phyloP scores from a whole-genome alignment of 106 monocot species.

The Triglochin maritima region DNA sequence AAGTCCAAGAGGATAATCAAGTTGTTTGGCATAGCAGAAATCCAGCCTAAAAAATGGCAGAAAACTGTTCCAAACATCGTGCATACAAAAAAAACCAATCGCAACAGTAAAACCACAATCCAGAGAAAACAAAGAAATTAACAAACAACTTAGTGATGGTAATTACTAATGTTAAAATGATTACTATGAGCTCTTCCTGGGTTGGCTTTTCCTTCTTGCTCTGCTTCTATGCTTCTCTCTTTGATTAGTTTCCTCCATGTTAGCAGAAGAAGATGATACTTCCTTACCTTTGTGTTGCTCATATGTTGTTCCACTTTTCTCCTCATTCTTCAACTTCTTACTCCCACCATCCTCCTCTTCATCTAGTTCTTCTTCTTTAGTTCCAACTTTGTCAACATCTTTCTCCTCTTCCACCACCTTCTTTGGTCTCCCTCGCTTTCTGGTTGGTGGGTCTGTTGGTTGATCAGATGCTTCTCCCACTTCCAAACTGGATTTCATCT shows the following conservation, averaged over 20 bases:
- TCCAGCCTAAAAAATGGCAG: too few relatives aligned
- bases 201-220: slow-evolving; percentile 10
- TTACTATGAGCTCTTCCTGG: slow-evolving; percentile 9
- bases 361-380: not conserved
- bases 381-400: not conserved
- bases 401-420: not conserved
- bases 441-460: not conserved
- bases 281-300: not conserved
- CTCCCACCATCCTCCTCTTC: not conserved
- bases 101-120: too few relatives aligned
- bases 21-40: too few relatives aligned
- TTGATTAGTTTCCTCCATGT: not conserved
- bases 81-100: too few relatives aligned
- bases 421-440: slow-evolving; percentile 7
- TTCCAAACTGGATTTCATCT: not conserved
- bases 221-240: slow-evolving; percentile 9
- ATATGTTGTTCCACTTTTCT: not conserved
- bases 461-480: not conserved
- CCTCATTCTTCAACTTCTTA: not conserved
- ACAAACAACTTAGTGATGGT: not conserved
- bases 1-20: too few relatives aligned
- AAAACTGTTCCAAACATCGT: too few relatives aligned
- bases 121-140: not conserved
- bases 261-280: not conserved
- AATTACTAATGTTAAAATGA: not conserved